Evolutionary conservation across 2,329 filamentous ascomycete genomes (phyloP).

Genomic region (Scedosporium dehoogii): DNA sequence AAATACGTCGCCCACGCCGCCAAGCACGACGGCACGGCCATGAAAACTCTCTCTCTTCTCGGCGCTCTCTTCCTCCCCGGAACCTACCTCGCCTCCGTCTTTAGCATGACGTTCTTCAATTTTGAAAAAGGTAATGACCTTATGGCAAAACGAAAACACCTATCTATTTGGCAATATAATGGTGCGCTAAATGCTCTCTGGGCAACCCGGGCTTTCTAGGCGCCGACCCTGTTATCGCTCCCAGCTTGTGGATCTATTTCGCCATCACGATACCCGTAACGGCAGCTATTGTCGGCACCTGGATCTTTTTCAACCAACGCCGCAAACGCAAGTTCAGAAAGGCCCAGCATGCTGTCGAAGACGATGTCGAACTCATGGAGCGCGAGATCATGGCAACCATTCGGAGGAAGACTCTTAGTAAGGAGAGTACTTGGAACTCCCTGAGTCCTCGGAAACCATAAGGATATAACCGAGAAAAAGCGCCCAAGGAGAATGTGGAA

Average conservation of each 20-base stretch:
- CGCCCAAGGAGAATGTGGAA: constrained; percentile 5
- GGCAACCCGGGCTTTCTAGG: constrained; percentile 11
- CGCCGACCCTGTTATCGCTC: constrained; percentile 33
- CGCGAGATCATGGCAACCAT: constrained; percentile 45
- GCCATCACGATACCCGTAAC: constrained; percentile 50
- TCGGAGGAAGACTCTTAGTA: constrained; percentile 46
- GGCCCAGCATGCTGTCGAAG: constrained; percentile 43
- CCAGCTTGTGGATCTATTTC: constrained; percentile 53
- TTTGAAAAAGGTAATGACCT: constrained; percentile 34
- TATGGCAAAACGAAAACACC: too few species aligned
- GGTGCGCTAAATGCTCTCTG: too few species aligned
- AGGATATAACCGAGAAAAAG: too few species aligned
- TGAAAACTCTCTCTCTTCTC: constrained; percentile 56
- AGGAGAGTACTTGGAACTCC: constrained; percentile 43
- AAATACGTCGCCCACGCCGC: constrained; percentile 48
- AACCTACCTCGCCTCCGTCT: constrained; percentile 52
- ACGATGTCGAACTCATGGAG: constrained; percentile 47
- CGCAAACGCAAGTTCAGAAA: constrained; percentile 36
- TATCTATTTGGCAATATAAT: too few species aligned
- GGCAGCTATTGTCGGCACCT: constrained; percentile 40
- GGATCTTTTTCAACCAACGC: constrained; percentile 42
- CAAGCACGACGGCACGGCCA: constrained; percentile 52
- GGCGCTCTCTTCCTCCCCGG: constrained; percentile 55
- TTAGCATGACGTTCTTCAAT: constrained; percentile 59
- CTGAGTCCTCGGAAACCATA: constrained; percentile 12